Conservation (phyloP, 345 rosid genomes). For the Eucalyptus pauciflora region DNA sequence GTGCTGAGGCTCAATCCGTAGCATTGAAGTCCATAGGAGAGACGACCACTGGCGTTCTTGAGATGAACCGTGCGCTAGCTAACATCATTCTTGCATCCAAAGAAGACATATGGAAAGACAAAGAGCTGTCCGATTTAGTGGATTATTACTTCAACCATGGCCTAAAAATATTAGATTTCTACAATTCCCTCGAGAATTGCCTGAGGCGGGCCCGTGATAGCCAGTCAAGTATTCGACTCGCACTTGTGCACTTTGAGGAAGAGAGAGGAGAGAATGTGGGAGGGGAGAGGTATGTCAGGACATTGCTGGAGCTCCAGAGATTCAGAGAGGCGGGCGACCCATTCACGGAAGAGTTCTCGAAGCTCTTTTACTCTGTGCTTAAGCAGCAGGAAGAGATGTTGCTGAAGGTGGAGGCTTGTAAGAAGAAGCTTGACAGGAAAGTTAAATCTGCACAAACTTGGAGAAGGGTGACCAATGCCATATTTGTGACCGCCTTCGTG, state of each 20-base stretch:
- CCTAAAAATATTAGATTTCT: conserved; percentile 23
- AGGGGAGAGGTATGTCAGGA: conserved; percentile 37
- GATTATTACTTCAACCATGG: conserved; percentile 55
- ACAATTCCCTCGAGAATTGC: conserved; percentile 43
- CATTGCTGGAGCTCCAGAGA: conserved; percentile 47
- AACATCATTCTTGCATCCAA: conserved; percentile 38
- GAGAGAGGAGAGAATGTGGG: conserved; percentile 16
- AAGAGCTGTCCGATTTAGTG: conserved; percentile 46
- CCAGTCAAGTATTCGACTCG: conserved; percentile 56
- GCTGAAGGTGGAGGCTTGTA: conserved; percentile 15
- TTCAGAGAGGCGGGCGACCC: conserved; percentile 68
- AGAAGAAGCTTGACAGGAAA: conserved; percentile 52
- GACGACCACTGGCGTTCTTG: conserved; percentile 41
- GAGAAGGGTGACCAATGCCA: conserved; percentile 66
- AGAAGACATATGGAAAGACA: conserved; percentile 41
- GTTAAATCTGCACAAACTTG: conserved; percentile 39
- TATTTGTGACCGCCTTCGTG: conserved; percentile 64
- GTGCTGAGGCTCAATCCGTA: conserved; percentile 34
- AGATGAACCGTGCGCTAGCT: conserved; percentile 64
- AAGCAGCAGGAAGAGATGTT: conserved; percentile 40
- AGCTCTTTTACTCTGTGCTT: conserved; percentile 27
- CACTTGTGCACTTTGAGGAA: conserved; percentile 49
- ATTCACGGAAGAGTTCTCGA: conserved; percentile 50
- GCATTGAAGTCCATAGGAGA: conserved; percentile 29
- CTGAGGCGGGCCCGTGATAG: conserved; percentile 54